These are phyloP conservation scores for Taiozyma sp. DNA, from an alignment of 1,139 yeast genomes.

Conservation along the genomic window DNA sequence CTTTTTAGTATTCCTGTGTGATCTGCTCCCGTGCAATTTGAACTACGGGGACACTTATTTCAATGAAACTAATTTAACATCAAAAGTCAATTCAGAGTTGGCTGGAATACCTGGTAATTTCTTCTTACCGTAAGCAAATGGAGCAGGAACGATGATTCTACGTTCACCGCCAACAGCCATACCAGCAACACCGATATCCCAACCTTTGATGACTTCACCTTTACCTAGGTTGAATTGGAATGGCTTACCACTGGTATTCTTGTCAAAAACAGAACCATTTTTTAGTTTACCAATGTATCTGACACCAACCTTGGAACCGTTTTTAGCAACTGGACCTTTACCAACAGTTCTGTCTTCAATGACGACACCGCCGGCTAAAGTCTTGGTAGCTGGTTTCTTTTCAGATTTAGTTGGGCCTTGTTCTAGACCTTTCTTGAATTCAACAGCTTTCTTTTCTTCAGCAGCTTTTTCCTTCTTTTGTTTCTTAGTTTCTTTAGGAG, in stretches of 20 bases:
- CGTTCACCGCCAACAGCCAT: conserved; percentile 99
- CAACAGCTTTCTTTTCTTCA: conserved; percentile 65
- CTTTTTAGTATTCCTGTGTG: background rate
- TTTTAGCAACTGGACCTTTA: conserved; percentile 82
- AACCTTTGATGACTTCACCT: conserved; percentile 98
- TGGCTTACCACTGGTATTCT: conserved; percentile 96
- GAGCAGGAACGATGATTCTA: conserved; percentile 92
- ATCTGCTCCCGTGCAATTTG: background rate
- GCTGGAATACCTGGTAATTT: conserved; percentile 96
- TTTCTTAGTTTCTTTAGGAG: conserved; percentile 26
- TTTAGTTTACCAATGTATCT: conserved; percentile 97
- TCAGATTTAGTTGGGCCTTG: conserved; percentile 73
- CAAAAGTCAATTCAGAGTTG: conserved; percentile 93
- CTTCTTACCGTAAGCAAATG: conserved; percentile 95
- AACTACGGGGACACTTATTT: conserved; percentile 41
- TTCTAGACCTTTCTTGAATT: conserved; percentile 85
- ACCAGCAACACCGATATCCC: conserved; percentile 98
- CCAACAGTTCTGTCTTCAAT: conserved; percentile 92
- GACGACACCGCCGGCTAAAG: conserved; percentile 88
- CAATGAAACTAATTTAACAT: conserved; percentile 87
- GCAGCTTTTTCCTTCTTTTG: conserved; percentile 29
- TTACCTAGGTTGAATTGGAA: conserved; percentile 86
- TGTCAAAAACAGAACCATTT: conserved; percentile 95
- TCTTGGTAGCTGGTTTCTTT: conserved; percentile 53
- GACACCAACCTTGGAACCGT: conserved; percentile 89